phyloP scores from a whole-genome alignment of 2,329 filamentous ascomycete species.

The Epichloe typhina region DNA sequence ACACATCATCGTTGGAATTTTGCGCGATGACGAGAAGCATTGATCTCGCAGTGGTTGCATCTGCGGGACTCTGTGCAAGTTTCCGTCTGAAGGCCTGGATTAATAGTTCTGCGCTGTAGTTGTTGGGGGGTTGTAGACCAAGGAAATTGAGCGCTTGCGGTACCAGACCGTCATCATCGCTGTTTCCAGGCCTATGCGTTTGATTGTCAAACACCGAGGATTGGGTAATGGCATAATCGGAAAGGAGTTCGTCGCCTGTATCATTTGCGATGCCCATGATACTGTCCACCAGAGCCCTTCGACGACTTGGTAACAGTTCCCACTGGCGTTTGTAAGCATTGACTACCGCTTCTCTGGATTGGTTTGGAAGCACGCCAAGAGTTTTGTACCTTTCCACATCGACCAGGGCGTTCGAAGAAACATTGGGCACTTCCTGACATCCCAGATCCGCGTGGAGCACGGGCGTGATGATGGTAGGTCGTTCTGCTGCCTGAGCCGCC shows the following conservation, averaged over 20 bases:
- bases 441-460: constrained; percentile 20
- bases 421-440: constrained; percentile 17
- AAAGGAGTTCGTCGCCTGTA: constrained; percentile 19
- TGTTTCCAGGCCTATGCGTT: constrained; percentile 13
- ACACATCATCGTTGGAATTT: constrained; percentile 20
- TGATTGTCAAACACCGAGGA: constrained; percentile 27
- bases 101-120: constrained; percentile 20
- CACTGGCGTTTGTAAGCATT: constrained; percentile 29
- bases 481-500: constrained; percentile 19
- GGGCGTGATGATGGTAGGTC: constrained; percentile 16
- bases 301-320: constrained; percentile 20
- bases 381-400: constrained; percentile 21
- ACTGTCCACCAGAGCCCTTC: constrained; percentile 19
- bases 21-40: constrained; percentile 23
- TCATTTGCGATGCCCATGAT: constrained; percentile 23
- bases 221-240: constrained; percentile 24
- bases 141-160: constrained; percentile 22
- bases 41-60: constrained; percentile 17
- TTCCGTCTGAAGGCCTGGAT: constrained; percentile 23
- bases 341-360: constrained; percentile 21
- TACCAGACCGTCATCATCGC: constrained; percentile 19
- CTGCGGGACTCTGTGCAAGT: constrained; percentile 17
- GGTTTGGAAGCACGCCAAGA: constrained; percentile 24
- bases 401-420: constrained; percentile 16
- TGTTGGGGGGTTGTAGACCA: constrained; percentile 21